These are phyloP conservation scores for Geotrichum histeridarum DNA, from an alignment of 1,139 yeast species.

Conservation along the genomic window DNA sequence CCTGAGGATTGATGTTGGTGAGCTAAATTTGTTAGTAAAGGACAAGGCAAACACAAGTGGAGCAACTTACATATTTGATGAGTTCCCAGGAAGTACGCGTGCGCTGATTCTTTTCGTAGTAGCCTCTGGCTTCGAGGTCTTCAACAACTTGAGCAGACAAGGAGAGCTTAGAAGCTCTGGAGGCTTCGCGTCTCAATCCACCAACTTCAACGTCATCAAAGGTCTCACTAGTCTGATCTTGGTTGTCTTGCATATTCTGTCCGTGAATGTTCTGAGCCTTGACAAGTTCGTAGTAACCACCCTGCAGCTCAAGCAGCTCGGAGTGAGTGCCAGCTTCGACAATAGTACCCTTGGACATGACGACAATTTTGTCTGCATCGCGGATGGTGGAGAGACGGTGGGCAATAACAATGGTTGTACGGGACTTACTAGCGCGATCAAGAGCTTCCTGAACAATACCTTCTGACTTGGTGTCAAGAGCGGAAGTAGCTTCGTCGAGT, in stretches of 20 bases:
- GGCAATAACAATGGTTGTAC: slow-evolving; percentile 77
- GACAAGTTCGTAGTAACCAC: slow-evolving; percentile 37
- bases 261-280: slow-evolving; percentile 36
- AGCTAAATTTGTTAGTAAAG: background rate
- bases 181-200: background rate
- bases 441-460: slow-evolving; percentile 48
- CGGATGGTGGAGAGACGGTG: slow-evolving; percentile 73
- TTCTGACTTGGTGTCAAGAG: slow-evolving; percentile 67
- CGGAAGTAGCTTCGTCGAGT: slow-evolving; percentile 74
- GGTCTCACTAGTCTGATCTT: slow-evolving; percentile 7
- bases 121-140: slow-evolving; percentile 11
- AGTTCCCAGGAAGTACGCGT: slow-evolving; percentile 10
- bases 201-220: slow-evolving; percentile 5
- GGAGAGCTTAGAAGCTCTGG: slow-evolving; percentile 8
- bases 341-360: slow-evolving; percentile 41
- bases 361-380: slow-evolving; percentile 44
- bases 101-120: background rate
- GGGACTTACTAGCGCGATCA: slow-evolving; percentile 55
- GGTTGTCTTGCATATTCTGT: slow-evolving; percentile 7
- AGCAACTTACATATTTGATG: slow-evolving; percentile 3
- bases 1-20: background rate
- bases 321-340: slow-evolving; percentile 43
- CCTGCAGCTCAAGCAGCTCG: slow-evolving; percentile 36
- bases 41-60: background rate
- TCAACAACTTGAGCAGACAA: slow-evolving; percentile 7